Percentiles rank a stretch among this genome's conserved stretches.
These are phyloP conservation scores for Zygosaccharomyces pseudobailii DNA, from an alignment of 1,139 yeast species.

Conservation along the genomic window DNA sequence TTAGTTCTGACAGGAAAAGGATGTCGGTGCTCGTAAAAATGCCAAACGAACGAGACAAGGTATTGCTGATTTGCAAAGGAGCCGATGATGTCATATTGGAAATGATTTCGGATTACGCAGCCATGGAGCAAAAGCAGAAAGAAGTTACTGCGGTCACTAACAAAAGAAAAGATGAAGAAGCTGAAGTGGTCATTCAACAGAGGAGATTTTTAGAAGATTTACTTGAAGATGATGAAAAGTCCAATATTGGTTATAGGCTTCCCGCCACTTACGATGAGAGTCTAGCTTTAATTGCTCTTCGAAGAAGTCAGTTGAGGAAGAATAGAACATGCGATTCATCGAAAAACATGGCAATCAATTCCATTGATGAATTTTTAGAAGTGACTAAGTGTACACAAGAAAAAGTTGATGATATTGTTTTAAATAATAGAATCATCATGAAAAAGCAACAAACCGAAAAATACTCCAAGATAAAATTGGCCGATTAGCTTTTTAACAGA, in stretches of 20 bases:
- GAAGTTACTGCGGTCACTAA: conserved; percentile 59
- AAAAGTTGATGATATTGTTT: conserved; percentile 57
- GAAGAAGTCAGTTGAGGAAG: conserved; percentile 27
- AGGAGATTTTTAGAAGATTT: conserved; percentile 35
- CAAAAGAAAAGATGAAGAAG: conserved; percentile 72
- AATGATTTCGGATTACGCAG: conserved; percentile 50
- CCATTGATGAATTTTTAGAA: conserved; percentile 55
- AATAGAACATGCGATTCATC: conserved; percentile 16
- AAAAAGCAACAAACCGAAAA: conserved; percentile 56
- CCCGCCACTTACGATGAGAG: conserved; percentile 34
- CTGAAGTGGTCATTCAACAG: conserved; percentile 64
- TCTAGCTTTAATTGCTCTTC: conserved; percentile 33
- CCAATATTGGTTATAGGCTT: conserved; percentile 19
- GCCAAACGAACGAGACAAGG: conserved; percentile 60
- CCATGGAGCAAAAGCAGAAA: conserved; percentile 58
- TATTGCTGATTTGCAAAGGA: conserved; percentile 84
- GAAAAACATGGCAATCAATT: conserved; percentile 39
- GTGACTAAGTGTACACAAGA: conserved; percentile 44
- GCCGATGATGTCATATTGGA: conserved; percentile 91
- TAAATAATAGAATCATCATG: conserved; percentile 57
- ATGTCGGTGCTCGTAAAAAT: conserved; percentile 84
- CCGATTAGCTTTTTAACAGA: background rate
- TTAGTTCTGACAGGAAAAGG: conserved; percentile 81
- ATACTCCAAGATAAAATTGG: conserved; percentile 38
- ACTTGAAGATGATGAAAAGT: conserved; percentile 20